Conservation (phyloP, 73 alveolate species). For the Urostyla sp. region DNA sequence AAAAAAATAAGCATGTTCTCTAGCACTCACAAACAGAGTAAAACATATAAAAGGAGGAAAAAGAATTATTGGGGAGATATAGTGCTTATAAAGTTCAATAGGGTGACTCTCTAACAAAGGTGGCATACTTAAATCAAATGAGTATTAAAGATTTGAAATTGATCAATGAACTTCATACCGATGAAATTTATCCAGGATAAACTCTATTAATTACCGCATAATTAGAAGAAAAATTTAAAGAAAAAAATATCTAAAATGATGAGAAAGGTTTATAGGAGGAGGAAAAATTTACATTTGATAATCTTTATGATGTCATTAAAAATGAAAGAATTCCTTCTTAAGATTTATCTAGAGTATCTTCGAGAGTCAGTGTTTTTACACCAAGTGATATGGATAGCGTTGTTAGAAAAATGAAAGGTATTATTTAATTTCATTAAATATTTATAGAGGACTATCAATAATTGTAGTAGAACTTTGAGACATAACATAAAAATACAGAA, state of each 20-base stretch:
- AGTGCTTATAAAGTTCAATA: conserved; percentile 5
- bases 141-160: not conserved
- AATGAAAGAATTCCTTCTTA: conserved; percentile 13
- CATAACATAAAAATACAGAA: not conserved
- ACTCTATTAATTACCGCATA: conserved; percentile 2
- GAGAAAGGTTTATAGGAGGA: not conserved
- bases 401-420: not conserved
- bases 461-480: conserved; percentile 31
- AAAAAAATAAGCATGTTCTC: no score
- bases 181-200: conserved; percentile 29
- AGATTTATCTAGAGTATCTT: not conserved
- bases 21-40: no score
- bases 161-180: conserved; percentile 1
- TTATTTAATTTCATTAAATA: not conserved
- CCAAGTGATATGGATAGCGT: not conserved
- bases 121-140: not conserved
- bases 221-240: not conserved
- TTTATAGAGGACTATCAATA: conserved; percentile 33
- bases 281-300: no score
- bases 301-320: not conserved
- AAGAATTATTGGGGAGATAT: no score
- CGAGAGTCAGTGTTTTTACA: not conserved
- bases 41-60: no score
- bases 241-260: not conserved
- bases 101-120: conserved; percentile 28